These are phyloP conservation scores for Gnaphalium uliginosum DNA, from an alignment of 129 eudicot species.

Conservation along the genomic window DNA sequence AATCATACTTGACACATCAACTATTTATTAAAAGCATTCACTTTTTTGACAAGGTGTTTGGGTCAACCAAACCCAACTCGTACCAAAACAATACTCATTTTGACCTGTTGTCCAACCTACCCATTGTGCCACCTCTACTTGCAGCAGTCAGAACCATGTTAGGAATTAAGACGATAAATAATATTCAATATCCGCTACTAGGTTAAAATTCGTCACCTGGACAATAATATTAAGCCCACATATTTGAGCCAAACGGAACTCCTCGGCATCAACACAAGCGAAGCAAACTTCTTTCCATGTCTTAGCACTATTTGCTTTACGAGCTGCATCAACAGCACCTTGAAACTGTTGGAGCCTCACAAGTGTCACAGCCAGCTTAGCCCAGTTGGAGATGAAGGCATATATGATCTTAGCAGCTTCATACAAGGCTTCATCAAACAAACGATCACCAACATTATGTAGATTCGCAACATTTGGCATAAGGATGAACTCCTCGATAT, in stretches of 20 bases:
- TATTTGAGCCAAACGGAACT: constrained; percentile 97
- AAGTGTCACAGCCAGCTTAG: constrained; percentile 81
- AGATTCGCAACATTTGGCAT: constrained; percentile 99
- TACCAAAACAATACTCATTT: background rate
- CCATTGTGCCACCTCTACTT: constrained; percentile 2
- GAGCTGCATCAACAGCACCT: constrained; percentile 99
- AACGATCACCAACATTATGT: constrained; percentile 89
- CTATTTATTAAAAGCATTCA: background rate
- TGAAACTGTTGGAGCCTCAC: constrained; percentile 93
- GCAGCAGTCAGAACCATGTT: background rate
- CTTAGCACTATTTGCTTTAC: constrained; percentile 96
- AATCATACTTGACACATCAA: background rate
- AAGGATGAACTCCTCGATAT: constrained; percentile 89
- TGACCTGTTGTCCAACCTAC: background rate
- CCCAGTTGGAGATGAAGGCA: constrained; percentile 99
- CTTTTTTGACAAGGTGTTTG: background rate
- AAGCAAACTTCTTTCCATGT: constrained; percentile 99
- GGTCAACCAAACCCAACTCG: background rate
- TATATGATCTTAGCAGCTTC: constrained; percentile 97
- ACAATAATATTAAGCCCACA: constrained; percentile 96
- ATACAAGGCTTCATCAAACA: constrained; percentile 91
- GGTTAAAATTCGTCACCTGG: constrained; percentile 46
- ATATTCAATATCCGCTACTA: background rate
- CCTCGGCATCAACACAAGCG: constrained; percentile 99
- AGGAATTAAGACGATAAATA: background rate